Conservation (phyloP, 1,284 basidiomycete species). For the Sanghuangporus weigelae region DNA sequence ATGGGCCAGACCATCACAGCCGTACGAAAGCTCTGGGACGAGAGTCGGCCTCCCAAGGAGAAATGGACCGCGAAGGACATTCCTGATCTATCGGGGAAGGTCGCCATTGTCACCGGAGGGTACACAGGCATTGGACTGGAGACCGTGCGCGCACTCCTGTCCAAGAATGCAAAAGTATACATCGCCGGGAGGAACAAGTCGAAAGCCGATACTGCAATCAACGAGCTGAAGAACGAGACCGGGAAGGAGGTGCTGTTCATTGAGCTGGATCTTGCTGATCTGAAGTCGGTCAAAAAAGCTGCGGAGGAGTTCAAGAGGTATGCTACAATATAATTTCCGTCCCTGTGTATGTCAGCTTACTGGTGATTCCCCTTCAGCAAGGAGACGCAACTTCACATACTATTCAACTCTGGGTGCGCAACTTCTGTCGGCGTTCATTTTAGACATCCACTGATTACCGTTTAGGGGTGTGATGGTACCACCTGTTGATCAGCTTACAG, state of each 20-base stretch:
- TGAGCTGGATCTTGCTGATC: constrained; percentile 43
- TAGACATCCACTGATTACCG: neutral
- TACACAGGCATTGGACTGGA: constrained; percentile 34
- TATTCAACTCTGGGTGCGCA: constrained; percentile 33
- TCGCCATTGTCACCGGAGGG: constrained; percentile 27
- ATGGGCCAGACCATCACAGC: constrained; percentile 6
- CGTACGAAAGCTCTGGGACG: constrained; percentile 2
- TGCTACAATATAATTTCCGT: constrained; percentile 14
- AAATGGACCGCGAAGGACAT: constrained; percentile 42
- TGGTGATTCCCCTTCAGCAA: constrained; percentile 1
- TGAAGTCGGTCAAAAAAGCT: constrained; percentile 36
- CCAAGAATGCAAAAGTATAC: constrained; percentile 16
- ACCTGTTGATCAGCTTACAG: constrained; percentile 39
- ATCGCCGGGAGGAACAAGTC: constrained; percentile 9
- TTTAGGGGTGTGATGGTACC: constrained; percentile 52
- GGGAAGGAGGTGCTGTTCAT: constrained; percentile 38
- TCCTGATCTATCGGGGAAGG: constrained; percentile 36
- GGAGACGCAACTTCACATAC: constrained; percentile 13
- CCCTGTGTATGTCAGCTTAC: neutral
- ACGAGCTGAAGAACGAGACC: constrained; percentile 30
- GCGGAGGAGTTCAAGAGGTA: constrained; percentile 35
- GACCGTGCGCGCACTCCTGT: constrained; percentile 19
- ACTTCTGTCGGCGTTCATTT: constrained; percentile 18
- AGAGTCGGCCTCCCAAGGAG: constrained; percentile 33
- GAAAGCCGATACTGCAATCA: constrained; percentile 13